phyloP scores from a whole-genome alignment of 2,329 filamentous ascomycete genomes.

The Sclerotinia glacialis region DNA sequence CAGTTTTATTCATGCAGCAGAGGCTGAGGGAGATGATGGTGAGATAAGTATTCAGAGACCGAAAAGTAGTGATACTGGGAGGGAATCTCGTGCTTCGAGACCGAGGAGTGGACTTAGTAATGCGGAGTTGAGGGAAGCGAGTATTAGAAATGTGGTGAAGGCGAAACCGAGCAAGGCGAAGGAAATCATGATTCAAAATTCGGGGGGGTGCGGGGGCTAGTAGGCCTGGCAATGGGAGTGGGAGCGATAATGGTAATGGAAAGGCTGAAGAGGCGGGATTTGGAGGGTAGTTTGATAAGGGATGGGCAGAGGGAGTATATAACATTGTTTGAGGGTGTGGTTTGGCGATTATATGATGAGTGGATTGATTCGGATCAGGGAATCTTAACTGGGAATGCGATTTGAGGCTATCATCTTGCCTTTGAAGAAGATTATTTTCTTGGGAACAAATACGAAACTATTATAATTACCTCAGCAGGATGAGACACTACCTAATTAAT shows the following conservation, averaged over 20 bases:
- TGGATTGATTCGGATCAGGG: background rate
- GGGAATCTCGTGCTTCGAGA: constrained; percentile 8
- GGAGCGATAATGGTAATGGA: background rate
- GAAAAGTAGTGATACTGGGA: background rate
- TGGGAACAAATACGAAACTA: background rate
- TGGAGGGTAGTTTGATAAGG: background rate
- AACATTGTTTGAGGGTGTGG: background rate
- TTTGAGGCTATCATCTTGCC: background rate
- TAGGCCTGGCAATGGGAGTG: background rate
- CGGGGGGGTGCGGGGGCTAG: background rate
- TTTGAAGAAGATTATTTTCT: background rate
- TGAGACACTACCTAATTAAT: too few species aligned
- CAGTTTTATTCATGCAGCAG: background rate
- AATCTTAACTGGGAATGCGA: background rate
- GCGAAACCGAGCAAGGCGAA: constrained; percentile 5
- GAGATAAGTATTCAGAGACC: background rate
- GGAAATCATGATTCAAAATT: constrained; percentile 8
- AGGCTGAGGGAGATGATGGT: background rate
- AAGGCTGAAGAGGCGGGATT: constrained; percentile 18
- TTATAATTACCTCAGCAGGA: background rate
- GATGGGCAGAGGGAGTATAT: background rate
- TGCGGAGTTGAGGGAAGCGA: constrained; percentile 20
- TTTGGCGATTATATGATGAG: background rate
- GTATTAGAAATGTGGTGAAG: constrained; percentile 15
- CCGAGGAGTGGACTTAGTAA: constrained; percentile 20